Evolutionary conservation across 1,284 basidiomycete species (phyloP).

Genomic region (Phellinidium pouzarii): DNA sequence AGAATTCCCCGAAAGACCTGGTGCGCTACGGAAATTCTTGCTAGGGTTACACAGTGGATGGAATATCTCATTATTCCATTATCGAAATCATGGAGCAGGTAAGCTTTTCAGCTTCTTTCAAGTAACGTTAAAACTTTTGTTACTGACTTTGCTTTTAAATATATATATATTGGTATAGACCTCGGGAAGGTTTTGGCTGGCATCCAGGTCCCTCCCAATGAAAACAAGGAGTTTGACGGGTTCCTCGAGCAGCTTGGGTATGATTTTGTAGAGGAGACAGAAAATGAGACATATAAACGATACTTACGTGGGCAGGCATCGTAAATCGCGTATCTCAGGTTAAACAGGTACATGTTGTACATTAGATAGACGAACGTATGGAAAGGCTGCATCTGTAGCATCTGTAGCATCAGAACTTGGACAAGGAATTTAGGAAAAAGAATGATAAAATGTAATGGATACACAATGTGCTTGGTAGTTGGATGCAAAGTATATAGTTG

Average conservation of each 20-base stretch:
- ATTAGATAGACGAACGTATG: not conserved
- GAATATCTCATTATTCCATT: constrained; percentile 97
- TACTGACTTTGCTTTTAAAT: constrained; percentile 4
- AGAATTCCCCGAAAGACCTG: constrained; percentile 97
- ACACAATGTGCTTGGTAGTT: too few species aligned
- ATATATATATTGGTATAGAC: constrained; percentile 36
- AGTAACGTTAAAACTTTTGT: constrained; percentile 1
- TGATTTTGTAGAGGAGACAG: constrained; percentile 87
- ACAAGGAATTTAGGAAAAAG: not conserved
- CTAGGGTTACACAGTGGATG: constrained; percentile 76
- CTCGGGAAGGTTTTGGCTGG: constrained; percentile 89
- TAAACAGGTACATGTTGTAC: not conserved
- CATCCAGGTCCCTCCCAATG: constrained; percentile 79
- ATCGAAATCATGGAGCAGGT: constrained; percentile 95
- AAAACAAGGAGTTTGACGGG: constrained; percentile 58
- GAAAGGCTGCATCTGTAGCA: not conserved
- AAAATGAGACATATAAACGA: constrained; percentile 80
- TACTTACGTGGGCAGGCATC: constrained; percentile 45
- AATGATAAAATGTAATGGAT: not conserved
- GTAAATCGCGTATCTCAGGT: not conserved
- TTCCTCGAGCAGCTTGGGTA: constrained; percentile 82
- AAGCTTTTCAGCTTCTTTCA: constrained; percentile 26
- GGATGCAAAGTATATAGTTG: too few species aligned
- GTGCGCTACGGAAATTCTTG: constrained; percentile 87
- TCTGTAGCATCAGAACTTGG: not conserved